Base-by-base conservation (phyloP, 148 eudicot genomes). In the Pharnaceum exiguum region DNA sequence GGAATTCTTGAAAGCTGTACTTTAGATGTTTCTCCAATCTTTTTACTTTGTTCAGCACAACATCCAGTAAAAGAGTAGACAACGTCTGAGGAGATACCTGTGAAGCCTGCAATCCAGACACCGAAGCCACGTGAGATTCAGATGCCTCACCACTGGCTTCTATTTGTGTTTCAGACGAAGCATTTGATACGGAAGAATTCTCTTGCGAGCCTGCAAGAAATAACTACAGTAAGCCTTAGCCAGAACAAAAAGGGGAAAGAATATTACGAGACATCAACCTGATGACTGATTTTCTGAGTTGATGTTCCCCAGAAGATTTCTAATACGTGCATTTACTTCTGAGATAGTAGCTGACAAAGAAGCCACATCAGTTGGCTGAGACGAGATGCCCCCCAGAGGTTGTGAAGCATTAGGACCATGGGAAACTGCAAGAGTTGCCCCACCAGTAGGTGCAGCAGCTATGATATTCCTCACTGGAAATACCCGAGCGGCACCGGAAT, bases 361-460 rank as follows among this genome's bases (percentile, higher is more conserved):
- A 72, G 53, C 73, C 46, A 74, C 70, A 62, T 73, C 79, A 49
- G 73, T 62, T 35, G 69, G 55, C 68, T 69, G 80, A 13, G 78
- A 62, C 60, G 71, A 72, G 60, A 62, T 71, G 63, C 66, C 79
- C 37, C 54, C 61, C 13, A 57, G 37, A 68, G 85, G 68, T 55
- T 67, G 89, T 33, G 69, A 62, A 18, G 62, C 40, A 76, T 55
- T 60, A 51, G 82, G 64, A 64, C 51, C 68, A 21, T 75, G 74
- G 46, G 81, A 49, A 53, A 66, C 66, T 5, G 87, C 65, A 60
- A 68, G 65, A 46, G 78, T 38, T 35, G 75, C 56, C 35, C 82
- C 66, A 55, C 51, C 77, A 66, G 79, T 29, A 36, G 86, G 89
- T 53, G 82, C 74, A 46, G 83, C 54, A 46, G 82, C 80, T 63